Conservation (phyloP, 2,329 filamentous ascomycete species). For the Cryphonectria carpinicola region DNA sequence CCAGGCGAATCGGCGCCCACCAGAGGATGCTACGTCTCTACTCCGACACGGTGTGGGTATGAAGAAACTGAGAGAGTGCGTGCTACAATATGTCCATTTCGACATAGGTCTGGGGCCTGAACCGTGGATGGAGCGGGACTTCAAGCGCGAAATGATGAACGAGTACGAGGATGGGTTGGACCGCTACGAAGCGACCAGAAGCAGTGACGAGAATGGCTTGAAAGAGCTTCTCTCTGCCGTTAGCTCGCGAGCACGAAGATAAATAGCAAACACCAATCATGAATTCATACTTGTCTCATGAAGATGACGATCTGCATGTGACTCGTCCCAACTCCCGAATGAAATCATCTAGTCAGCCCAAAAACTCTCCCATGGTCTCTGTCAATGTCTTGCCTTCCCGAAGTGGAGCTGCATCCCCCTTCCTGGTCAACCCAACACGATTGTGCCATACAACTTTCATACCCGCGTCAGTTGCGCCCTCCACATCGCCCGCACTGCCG, state of each 20-base stretch:
- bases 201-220: conserved; percentile 11
- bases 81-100: conserved; percentile 21
- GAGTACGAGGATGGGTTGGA: conserved; percentile 17
- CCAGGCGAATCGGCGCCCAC: not conserved
- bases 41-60: conserved; percentile 10
- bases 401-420: conserved; percentile 34
- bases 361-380: conserved; percentile 30
- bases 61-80: not conserved
- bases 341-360: not conserved
- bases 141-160: not conserved
- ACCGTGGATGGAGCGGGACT: conserved; percentile 21
- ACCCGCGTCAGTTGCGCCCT: conserved; percentile 42
- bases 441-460: conserved; percentile 48
- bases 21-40: not conserved
- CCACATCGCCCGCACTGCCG: conserved; percentile 45
- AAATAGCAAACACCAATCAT: not conserved
- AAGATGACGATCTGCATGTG: not conserved
- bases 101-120: not conserved
- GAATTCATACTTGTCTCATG: not conserved
- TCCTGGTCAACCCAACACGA: conserved; percentile 35
- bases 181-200: conserved; percentile 2
- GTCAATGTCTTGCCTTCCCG: conserved; percentile 33
- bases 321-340: not conserved
- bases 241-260: not conserved
- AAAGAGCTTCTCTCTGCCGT: not conserved